Percentiles rank a stretch among this genome's conserved stretches.
phyloP scores from a whole-genome alignment of 129 eudicot genomes.

The Helichrysum umbraculigerum region DNA sequence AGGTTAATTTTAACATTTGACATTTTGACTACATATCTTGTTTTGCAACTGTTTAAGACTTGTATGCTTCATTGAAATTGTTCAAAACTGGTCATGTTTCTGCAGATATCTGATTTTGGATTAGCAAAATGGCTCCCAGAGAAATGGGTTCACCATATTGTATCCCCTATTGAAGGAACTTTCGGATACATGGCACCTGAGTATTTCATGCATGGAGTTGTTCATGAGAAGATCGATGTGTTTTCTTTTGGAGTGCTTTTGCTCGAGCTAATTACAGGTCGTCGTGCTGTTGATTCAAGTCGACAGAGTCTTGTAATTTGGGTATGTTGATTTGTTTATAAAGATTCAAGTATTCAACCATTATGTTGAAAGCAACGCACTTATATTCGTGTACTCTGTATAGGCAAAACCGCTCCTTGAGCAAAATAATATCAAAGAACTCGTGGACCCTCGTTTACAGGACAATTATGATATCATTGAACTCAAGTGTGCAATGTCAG shows the following conservation, averaged over 20 bases:
- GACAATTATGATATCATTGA: slow-evolving; percentile 50
- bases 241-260: slow-evolving; percentile 92
- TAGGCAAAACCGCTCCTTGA: slow-evolving; percentile 90
- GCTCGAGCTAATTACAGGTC: slow-evolving; percentile 95
- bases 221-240: slow-evolving; percentile 91
- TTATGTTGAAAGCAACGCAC: background rate
- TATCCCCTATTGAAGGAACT: slow-evolving; percentile 95
- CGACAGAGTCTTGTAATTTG: slow-evolving; percentile 96
- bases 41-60: background rate
- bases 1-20: slow-evolving; percentile 41
- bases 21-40: background rate
- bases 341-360: background rate
- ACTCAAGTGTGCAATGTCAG: slow-evolving; percentile 60
- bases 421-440: slow-evolving; percentile 48
- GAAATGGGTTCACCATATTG: slow-evolving; percentile 81
- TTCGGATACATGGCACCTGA: slow-evolving; percentile 99
- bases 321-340: slow-evolving; percentile 43
- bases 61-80: background rate
- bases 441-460: slow-evolving; percentile 68
- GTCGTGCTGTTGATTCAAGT: slow-evolving; percentile 86
- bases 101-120: slow-evolving; percentile 96
- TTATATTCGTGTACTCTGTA: background rate
- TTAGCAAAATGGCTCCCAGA: slow-evolving; percentile 98
- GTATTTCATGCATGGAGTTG: slow-evolving; percentile 97
- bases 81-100: slow-evolving; percentile 1